Base-by-base conservation (phyloP, 2,329 filamentous ascomycete species). In the Rhexocercosporidium sp. region DNA sequence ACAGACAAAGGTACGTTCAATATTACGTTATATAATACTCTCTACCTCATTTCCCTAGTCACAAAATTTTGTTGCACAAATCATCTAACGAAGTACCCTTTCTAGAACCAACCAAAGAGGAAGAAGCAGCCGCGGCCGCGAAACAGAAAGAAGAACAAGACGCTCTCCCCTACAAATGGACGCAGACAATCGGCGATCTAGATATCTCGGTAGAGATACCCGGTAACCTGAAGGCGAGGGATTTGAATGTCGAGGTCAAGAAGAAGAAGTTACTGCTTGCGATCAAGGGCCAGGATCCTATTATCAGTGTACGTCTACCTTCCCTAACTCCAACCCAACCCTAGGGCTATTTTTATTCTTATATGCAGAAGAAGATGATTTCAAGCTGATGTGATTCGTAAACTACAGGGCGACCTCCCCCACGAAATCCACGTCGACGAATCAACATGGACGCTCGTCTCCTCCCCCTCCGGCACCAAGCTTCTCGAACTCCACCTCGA, bases 131-230 rank as follows among this genome's bases (percentile, higher is more conserved):
- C 22, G 84, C 86, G 66, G 84, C 83, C 71, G 90, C 88, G 69
- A 90, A 90, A 78, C 94, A 99, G 82, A 84, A 87, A 65, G 91
- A 90, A 75, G 96, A 99, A 82, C 96, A 99, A 83, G 91, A 90
- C 49, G 88, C 90, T 27, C 89, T 99, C 49, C 96, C 96, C 0
- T 99, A 99, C 89, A 96, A 96, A 82, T 99, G 96, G 96, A 92
- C 87, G 12, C 96, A 99, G 82, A 94, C 92, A 27, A 97, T 99
- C 78, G 86, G 85, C 73, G 96, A 98, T 77, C 82, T 97, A 68
- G 93, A 97, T 77, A 82, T 98, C 75, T 90, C 86, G 60, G 86
- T 96, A 67, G 83, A 86, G 31, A 88, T 99, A 0, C 91, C 95
- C 0, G 91, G 86, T 27, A 97, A 94, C 79, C 83, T 95, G 73